Evolutionary conservation across 2,329 filamentous ascomycete genomes (phyloP), one percentile per base, ranked within the genome.

Genomic region (Huntiella moniliformis): DNA sequence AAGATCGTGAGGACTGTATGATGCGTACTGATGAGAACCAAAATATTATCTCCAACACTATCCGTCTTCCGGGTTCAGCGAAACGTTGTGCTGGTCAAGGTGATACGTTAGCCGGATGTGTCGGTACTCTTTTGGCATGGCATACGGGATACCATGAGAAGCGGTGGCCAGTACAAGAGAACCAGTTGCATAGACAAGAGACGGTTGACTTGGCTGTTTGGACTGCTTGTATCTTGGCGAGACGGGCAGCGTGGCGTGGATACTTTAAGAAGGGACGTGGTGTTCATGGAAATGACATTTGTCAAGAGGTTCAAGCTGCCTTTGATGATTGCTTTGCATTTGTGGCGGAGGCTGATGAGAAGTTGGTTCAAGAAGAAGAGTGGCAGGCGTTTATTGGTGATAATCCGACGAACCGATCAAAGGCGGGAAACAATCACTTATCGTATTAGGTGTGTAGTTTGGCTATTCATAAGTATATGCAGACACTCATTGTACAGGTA

Each of bases 51-150:
- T 31, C 13, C 7, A 44, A 45, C n/a, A 13, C 15, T 10, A 85
- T 79, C 2, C 82, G 94, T 55, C 84, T 87, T 10, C 66, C 71
- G 48, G 91, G 91, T 6, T 88, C 88, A 1, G 63, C 77, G 60
- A 98, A 98, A 73, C 71, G 91, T 52, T 88, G 83, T 48, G 91
- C 88, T 41, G 91, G 91, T 0, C 91, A 98, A 63, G 91, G 91
- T 1, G 91, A 98, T 63, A 96, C 91, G 3, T 66, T 98, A 53
- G 96, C 91, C 0, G 91, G 91, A 1, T 78, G 78, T 32, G 66
- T 98, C 52, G 91, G 82, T 1, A 96, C 91, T 3, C 76, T 98
- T 53, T 62, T 96, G 52, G 87, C 76, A 1, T 98, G 88, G 78
- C 71, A 88, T 50, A 79, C 78, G 58, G 85, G 85, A 16, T 98